Evolutionary conservation across 2,329 filamentous ascomycete genomes (phyloP).

Genomic region (Zymoseptoria pseudotritici): DNA sequence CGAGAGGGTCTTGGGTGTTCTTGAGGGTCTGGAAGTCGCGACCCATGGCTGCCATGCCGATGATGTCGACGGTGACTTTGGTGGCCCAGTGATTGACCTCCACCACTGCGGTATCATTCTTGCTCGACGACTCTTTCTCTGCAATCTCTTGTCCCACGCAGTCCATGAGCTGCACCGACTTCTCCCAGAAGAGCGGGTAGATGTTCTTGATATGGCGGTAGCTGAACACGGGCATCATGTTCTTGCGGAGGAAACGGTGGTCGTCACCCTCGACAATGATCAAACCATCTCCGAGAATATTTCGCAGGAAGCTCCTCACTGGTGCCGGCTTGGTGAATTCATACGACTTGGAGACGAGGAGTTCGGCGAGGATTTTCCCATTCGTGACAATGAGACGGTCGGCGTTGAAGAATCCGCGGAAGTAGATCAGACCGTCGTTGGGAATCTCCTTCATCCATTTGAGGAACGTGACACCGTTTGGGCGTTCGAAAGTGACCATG

Average conservation of each 20-base stretch:
- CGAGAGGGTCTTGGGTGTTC: slow-evolving; percentile 36
- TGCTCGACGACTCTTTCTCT: slow-evolving; percentile 24
- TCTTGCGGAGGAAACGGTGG: slow-evolving; percentile 55
- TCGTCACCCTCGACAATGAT: slow-evolving; percentile 45
- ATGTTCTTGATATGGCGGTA: slow-evolving; percentile 79
- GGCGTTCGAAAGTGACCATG: slow-evolving; percentile 28
- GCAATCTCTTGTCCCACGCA: slow-evolving; percentile 51
- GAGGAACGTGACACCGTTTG: slow-evolving; percentile 28
- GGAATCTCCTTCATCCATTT: slow-evolving; percentile 32
- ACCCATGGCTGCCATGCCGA: slow-evolving; percentile 40
- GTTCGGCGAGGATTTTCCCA: slow-evolving; percentile 40
- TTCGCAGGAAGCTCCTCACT: slow-evolving; percentile 38
- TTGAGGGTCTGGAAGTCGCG: slow-evolving; percentile 37
- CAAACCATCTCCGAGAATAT: slow-evolving; percentile 45
- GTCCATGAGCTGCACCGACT: slow-evolving; percentile 59
- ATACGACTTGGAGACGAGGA: slow-evolving; percentile 47
- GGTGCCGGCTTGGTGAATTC: slow-evolving; percentile 46
- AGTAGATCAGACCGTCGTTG: slow-evolving; percentile 36
- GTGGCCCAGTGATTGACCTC: slow-evolving; percentile 39
- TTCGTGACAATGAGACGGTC: slow-evolving; percentile 34
- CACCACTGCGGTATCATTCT: slow-evolving; percentile 18
- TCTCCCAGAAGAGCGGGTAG: slow-evolving; percentile 77
- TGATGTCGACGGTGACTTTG: slow-evolving; percentile 41
- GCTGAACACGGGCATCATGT: slow-evolving; percentile 74
- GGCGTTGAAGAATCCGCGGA: slow-evolving; percentile 32